A percentile compares a stretch with the other conserved stretches of the same genome.
These are phyloP conservation scores for Mycena chlorophos DNA, from an alignment of 768 basidiomycete genomes.

Conservation along the genomic window DNA sequence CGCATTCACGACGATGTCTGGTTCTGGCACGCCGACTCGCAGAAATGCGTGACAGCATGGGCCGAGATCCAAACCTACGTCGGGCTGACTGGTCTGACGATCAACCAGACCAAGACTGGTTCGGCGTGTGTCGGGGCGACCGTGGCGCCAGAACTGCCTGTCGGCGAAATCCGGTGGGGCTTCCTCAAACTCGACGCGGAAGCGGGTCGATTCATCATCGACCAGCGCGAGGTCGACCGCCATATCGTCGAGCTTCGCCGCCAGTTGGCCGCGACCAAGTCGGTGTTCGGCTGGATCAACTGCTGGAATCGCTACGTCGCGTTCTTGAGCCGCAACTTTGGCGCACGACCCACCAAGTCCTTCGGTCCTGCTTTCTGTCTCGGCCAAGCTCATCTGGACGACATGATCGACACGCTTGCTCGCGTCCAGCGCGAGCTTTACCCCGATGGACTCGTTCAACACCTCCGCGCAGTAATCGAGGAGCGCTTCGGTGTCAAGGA, in stretches of 20 bases:
- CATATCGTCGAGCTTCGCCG: constrained; percentile 41
- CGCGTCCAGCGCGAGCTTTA: constrained; percentile 38
- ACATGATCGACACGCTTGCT: constrained; percentile 34
- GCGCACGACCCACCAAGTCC: constrained; percentile 34
- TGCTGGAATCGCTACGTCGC: constrained; percentile 42
- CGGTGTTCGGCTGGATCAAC: constrained; percentile 40
- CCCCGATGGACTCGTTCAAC: constrained; percentile 26
- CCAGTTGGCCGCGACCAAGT: constrained; percentile 37
- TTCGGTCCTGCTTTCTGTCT: constrained; percentile 35
- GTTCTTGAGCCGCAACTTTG: constrained; percentile 39
- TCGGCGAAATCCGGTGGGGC: constrained; percentile 41
- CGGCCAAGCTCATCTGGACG: constrained; percentile 32
- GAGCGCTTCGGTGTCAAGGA: constrained; percentile 34
- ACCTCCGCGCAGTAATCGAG: constrained; percentile 27
- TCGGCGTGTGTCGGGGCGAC: constrained; percentile 35
- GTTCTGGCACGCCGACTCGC: constrained; percentile 39
- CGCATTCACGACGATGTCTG: constrained; percentile 50
- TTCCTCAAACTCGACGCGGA: constrained; percentile 39
- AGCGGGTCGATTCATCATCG: constrained; percentile 35
- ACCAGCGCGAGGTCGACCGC: constrained; percentile 35
- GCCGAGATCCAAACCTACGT: constrained; percentile 44
- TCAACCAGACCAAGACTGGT: constrained; percentile 45
- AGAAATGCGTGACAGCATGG: constrained; percentile 40
- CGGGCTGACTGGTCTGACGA: constrained; percentile 39
- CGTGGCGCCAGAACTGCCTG: constrained; percentile 26